phyloP scores from a whole-genome alignment of 345 rosid species.

The Carallia brachiata region DNA sequence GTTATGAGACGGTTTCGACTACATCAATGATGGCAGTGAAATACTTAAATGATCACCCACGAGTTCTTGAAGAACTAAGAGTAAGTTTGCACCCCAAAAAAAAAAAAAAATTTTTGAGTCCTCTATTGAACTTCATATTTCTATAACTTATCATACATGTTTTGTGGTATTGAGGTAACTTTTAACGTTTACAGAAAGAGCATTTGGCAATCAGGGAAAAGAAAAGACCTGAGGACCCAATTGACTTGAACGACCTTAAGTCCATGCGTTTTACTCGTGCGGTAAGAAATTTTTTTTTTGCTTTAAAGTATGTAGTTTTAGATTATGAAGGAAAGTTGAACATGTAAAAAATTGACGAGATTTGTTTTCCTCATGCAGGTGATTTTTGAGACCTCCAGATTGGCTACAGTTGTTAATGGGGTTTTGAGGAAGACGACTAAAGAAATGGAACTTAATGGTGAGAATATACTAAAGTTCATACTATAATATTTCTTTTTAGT shows the following conservation, averaged over 20 bases:
- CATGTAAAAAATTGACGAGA: neutral
- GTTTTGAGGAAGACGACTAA: constrained; percentile 71
- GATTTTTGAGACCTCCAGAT: constrained; percentile 71
- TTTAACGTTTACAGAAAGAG: constrained; percentile 50
- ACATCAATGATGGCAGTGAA: constrained; percentile 84
- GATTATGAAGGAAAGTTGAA: neutral
- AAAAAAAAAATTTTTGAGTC: neutral
- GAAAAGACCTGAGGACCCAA: constrained; percentile 65
- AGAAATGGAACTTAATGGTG: constrained; percentile 66
- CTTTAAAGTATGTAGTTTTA: neutral
- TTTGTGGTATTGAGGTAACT: neutral
- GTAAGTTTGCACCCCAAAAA: constrained; percentile 33
- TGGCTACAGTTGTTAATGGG: constrained; percentile 81
- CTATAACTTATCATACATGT: neutral
- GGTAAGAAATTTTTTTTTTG: constrained; percentile 38
- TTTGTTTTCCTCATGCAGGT: constrained; percentile 36
- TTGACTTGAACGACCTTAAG: constrained; percentile 60
- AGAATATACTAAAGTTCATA: neutral
- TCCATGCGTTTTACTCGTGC: constrained; percentile 89
- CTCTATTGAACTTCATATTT: neutral
- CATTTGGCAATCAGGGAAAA: constrained; percentile 61
- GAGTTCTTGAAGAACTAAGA: constrained; percentile 60
- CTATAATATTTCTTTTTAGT: constrained; percentile 1
- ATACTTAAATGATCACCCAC: constrained; percentile 72
- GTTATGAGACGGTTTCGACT: constrained; percentile 82